Conservation (phyloP, 228 moss, liverwort and hornwort genomes). For the Sphagnum magellanicum region DNA sequence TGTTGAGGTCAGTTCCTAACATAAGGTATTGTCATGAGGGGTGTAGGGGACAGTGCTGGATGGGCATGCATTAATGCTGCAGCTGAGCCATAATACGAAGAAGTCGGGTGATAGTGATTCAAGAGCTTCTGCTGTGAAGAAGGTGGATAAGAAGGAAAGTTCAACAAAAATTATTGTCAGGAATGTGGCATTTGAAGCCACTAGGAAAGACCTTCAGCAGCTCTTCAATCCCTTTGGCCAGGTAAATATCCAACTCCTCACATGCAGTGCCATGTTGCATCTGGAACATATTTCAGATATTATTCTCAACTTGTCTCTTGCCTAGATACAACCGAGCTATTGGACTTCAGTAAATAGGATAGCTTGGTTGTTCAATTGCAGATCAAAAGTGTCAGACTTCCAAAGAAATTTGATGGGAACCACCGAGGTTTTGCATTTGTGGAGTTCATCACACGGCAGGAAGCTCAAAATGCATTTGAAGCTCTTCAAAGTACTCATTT, state of each 20-base stretch:
- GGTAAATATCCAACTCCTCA: conserved; percentile 16
- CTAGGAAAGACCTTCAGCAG: conserved; percentile 79
- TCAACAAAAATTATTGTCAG: conserved; percentile 89
- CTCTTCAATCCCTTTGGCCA: conserved; percentile 94
- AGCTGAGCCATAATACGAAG: conserved; percentile 60
- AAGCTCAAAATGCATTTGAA: conserved; percentile 85
- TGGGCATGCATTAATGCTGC: conserved; percentile 84
- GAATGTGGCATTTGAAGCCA: conserved; percentile 97
- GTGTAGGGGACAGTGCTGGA: conserved; percentile 84
- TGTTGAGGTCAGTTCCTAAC: too few species aligned
- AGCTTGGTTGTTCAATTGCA: conserved; percentile 20
- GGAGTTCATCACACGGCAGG: conserved; percentile 89
- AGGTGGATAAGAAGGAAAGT: conserved; percentile 56
- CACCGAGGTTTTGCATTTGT: conserved; percentile 98
- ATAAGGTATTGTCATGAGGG: background rate
- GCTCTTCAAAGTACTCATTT: conserved; percentile 93
- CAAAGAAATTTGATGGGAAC: conserved; percentile 92
- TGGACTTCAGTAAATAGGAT: background rate
- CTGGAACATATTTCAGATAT: too few species aligned
- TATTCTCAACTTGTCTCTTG: too few species aligned
- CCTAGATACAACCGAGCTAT: too few species aligned
- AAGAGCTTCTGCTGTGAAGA: conserved; percentile 40
- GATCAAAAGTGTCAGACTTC: conserved; percentile 88
- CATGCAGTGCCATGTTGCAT: too few species aligned
- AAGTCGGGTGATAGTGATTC: conserved; percentile 39